Base-by-base conservation (phyloP, 768 basidiomycete genomes). In the Termitomyces sp. region DNA sequence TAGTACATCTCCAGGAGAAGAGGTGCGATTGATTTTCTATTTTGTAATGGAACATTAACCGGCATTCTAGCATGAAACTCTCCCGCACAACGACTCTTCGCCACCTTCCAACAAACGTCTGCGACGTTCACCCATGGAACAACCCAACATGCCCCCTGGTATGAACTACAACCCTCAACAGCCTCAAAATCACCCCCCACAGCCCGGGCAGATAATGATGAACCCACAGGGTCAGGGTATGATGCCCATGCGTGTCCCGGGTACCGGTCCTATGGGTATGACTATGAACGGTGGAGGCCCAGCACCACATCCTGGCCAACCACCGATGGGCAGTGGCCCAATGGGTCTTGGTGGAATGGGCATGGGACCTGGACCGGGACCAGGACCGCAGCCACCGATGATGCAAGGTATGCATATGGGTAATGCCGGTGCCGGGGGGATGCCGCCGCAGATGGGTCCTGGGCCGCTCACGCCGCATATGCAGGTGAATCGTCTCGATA, bases 1-100 rank as follows among this genome's bases (percentile, higher is more conserved):
- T 60, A 85, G 82, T 65, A 85, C 81, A 11, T 83, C 84, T 6
- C 84, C 84, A 6, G 78, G 76, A 37, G 84, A 84, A 68, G 84
- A 85, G 64, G 84, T 84, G 61, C 60, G 59, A 45, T 26, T 21
- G 19, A 31, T 62, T 17, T 42, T 8, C 45, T 23, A 50, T 48
- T 21, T 10, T 41, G 7, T 21, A 17, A 26, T 19, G 8, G n/a
- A 56, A 43, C 21, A 21, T 42, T 10, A 47, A 52, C 50, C 35
- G 26, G 6, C 23, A 31, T 44, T 40, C 12, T 41, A 80, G 79
- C 78, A 79, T 55, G 81, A 80, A 41, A 72, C 68, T 46, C 64
- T 78, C 43, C 74, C 76, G 21, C 76, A 77, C 44, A 81, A 65
- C 31, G 82, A 82, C 17, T 75, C 75, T 3, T 83, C 85, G 0